Conservation (phyloP, 768 basidiomycete species). For the Hortiboletus campestris region DNA sequence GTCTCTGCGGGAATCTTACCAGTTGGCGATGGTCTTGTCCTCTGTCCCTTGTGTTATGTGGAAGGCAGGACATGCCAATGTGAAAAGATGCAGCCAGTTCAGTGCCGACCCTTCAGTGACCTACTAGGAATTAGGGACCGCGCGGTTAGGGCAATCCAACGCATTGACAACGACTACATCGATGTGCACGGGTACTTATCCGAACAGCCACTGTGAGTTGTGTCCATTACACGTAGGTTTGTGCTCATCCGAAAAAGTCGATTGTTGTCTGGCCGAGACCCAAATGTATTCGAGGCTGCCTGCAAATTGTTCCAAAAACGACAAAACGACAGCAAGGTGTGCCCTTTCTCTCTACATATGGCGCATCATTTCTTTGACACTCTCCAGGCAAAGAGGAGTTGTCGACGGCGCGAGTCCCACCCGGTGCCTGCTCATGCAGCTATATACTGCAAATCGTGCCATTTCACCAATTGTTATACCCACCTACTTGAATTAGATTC, state of each 20-base stretch:
- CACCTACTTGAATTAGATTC: constrained; percentile 36
- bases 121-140: constrained; percentile 45
- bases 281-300: constrained; percentile 36
- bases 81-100: constrained; percentile 55
- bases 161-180: constrained; percentile 8
- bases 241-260: constrained; percentile 19
- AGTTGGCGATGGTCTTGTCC: constrained; percentile 44
- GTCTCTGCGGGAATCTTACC: constrained; percentile 13
- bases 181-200: constrained; percentile 12
- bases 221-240: not conserved
- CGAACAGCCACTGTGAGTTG: constrained; percentile 23
- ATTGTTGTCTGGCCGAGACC: constrained; percentile 19
- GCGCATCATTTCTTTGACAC: not conserved
- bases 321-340: constrained; percentile 15
- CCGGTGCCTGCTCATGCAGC: constrained; percentile 13
- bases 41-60: constrained; percentile 72
- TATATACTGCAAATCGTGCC: constrained; percentile 39
- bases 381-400: constrained; percentile 17
- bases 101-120: constrained; percentile 49
- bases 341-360: not conserved
- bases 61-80: constrained; percentile 78
- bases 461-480: constrained; percentile 34
- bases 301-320: constrained; percentile 24
- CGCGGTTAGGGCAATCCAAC: constrained; percentile 32
- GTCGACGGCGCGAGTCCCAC: constrained; percentile 22